phyloP scores from a whole-genome alignment of 176 grass and related monocot species.

The Themeda triandra region DNA sequence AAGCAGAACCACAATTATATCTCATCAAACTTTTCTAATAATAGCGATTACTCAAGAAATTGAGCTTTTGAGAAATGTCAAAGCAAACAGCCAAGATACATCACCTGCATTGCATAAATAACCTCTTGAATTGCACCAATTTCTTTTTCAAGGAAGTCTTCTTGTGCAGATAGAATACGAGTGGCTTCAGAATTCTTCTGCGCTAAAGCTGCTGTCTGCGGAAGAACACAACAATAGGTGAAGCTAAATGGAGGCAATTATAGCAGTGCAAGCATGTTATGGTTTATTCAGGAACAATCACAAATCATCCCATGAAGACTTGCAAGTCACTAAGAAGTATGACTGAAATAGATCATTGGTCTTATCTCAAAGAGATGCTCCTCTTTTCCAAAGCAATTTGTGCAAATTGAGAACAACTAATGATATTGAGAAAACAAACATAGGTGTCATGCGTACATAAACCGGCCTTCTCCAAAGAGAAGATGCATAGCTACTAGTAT shows the following conservation, averaged over 20 bases:
- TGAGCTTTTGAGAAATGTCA: constrained; percentile 5
- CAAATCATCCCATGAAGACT: neutral
- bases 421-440: neutral
- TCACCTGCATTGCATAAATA: constrained; percentile 83
- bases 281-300: neutral
- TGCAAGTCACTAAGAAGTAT: neutral
- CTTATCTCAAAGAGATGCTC: neutral
- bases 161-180: constrained; percentile 54
- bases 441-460: neutral
- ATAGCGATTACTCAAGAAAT: neutral
- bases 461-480: too few relatives aligned
- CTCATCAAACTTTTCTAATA: neutral
- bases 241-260: neutral
- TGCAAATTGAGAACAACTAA: neutral
- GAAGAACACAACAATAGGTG: neutral
- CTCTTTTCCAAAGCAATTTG: neutral
- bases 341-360: neutral
- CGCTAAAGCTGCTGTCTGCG: constrained; percentile 58
- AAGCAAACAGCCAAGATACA: neutral
- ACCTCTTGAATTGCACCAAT: constrained; percentile 68
- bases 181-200: constrained; percentile 82
- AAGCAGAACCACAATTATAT: neutral
- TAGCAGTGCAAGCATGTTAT: neutral
- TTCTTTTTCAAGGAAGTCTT: constrained; percentile 63
- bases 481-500: too few relatives aligned